A percentile compares a stretch with the other conserved stretches of the same genome.
Conservation (phyloP, 108 stramenopile species). For the Fistulifera pelliculosa region DNA sequence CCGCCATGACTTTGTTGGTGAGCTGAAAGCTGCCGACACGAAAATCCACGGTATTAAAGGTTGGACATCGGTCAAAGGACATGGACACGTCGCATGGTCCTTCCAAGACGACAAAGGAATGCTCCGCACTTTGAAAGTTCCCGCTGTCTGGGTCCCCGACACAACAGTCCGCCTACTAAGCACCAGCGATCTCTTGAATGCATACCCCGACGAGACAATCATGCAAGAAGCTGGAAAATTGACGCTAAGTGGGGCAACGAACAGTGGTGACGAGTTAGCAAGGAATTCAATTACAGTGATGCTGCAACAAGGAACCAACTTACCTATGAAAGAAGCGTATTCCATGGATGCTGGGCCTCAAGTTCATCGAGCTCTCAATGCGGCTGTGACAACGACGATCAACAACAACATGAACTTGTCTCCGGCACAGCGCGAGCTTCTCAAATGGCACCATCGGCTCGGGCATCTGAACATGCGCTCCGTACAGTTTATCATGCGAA, state of each 20-base stretch:
- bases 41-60: background rate
- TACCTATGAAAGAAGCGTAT: no score
- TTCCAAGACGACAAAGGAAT: slow-evolving; percentile 1
- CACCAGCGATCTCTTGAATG: slow-evolving; percentile 7
- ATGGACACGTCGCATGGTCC: slow-evolving; percentile 9
- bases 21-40: background rate
- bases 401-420: slow-evolving; percentile 1
- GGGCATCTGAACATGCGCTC: background rate
- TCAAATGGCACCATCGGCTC: slow-evolving; percentile 2
- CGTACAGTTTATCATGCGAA: background rate
- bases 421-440: background rate
- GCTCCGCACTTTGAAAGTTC: slow-evolving; percentile 8
- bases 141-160: slow-evolving; percentile 4
- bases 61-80: background rate
- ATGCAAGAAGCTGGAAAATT: background rate
- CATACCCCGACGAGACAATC: slow-evolving; percentile 10
- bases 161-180: slow-evolving; percentile 10
- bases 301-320: no score
- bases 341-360: no score
- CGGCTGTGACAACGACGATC: no score
- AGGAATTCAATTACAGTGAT: no score
- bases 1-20: slow-evolving; percentile 18
- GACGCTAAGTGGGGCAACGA: background rate
- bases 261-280: background rate
- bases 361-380: no score